Evolutionary conservation across 306 rosid genomes (phyloP).

Genomic region (Vigna reflexopilosa): DNA sequence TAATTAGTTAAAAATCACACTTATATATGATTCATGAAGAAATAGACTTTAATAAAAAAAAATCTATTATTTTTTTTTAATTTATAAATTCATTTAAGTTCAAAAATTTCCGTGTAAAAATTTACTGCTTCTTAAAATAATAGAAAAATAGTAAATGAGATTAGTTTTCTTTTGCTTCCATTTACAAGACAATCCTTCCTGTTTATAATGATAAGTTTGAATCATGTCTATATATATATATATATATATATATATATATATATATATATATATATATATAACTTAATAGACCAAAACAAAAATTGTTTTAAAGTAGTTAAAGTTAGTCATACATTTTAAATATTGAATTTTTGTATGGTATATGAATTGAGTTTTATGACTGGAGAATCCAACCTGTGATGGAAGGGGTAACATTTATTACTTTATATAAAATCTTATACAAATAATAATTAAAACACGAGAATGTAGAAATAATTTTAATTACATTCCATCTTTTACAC

Average conservation of each 20-base stretch:
- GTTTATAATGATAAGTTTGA: too few species aligned
- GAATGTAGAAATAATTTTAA: not conserved
- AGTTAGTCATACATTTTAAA: not conserved
- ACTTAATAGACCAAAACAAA: too few species aligned
- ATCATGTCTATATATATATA: too few species aligned
- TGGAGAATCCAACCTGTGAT: conserved; percentile 1
- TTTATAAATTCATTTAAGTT: too few species aligned
- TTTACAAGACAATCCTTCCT: not conserved
- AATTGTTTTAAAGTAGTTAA: not conserved
- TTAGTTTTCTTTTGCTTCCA: not conserved
- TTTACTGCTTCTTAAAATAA: not conserved
- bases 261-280: too few species aligned
- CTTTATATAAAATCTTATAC: not conserved
- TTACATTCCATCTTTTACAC: too few species aligned
- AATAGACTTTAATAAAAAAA: too few species aligned
- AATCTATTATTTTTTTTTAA: too few species aligned
- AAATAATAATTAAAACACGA: not conserved
- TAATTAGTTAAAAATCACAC: too few species aligned
- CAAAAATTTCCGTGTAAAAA: too few species aligned
- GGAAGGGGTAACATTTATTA: not conserved
- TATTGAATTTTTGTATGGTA: not conserved
- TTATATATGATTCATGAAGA: too few species aligned
- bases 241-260: too few species aligned
- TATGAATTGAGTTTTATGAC: not conserved
- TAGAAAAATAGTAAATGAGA: not conserved